phyloP scores from a whole-genome alignment of 768 basidiomycete genomes.

The Suillus alpinus region DNA sequence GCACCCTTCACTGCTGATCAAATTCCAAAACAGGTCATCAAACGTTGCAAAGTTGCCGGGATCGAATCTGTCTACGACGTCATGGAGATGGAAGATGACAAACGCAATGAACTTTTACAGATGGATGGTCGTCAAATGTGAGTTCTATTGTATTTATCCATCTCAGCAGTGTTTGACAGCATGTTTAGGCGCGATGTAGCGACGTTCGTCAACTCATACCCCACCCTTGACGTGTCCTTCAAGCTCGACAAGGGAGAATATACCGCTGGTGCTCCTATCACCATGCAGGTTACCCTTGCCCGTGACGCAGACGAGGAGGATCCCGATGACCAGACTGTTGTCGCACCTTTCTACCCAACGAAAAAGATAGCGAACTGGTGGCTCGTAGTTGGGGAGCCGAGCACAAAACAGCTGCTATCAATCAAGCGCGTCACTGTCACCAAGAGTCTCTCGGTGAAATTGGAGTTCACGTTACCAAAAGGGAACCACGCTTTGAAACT shows the following conservation, averaged over 20 bases:
- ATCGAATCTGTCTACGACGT: conserved; percentile 94
- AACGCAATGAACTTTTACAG: conserved; percentile 75
- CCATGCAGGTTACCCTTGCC: conserved; percentile 73
- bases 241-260: conserved; percentile 84
- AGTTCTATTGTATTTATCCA: conserved; percentile 27
- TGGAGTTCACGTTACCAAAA: conserved; percentile 86
- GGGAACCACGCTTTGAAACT: conserved; percentile 81
- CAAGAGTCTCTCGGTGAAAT: conserved; percentile 71
- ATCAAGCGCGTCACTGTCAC: conserved; percentile 83
- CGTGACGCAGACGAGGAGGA: conserved; percentile 80
- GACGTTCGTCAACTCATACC: conserved; percentile 93
- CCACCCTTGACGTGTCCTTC: conserved; percentile 88
- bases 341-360: conserved; percentile 91
- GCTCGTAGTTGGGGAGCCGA: conserved; percentile 89
- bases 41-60: conserved; percentile 77
- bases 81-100: conserved; percentile 97
- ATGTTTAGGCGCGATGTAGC: conserved; percentile 84
- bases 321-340: conserved; percentile 72
- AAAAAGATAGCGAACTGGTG: conserved; percentile 97
- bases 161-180: background rate
- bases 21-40: conserved; percentile 53
- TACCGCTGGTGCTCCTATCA: conserved; percentile 81
- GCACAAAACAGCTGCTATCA: conserved; percentile 74
- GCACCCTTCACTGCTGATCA: background rate
- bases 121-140: conserved; percentile 89